Conservation (phyloP, 192 early-diverging fungal genomes). For the Backusella australiensis region DNA sequence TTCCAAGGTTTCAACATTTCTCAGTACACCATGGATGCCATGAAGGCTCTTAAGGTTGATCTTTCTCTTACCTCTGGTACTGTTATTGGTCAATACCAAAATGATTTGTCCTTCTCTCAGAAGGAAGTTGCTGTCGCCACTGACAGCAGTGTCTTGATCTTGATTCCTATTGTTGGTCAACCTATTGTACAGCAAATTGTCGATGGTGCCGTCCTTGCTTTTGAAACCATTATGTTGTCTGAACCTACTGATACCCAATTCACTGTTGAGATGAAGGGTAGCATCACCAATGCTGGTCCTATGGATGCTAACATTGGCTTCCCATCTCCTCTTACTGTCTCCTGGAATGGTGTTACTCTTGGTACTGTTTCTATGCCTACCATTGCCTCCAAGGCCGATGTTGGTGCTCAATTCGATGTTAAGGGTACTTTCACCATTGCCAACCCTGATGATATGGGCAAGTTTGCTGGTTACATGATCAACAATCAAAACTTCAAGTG, state of each 20-base stretch:
- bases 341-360: constrained; percentile 37
- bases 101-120: constrained; percentile 42
- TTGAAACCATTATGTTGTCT: constrained; percentile 37
- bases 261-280: constrained; percentile 46
- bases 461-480: constrained; percentile 52
- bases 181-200: constrained; percentile 58
- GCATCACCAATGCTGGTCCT: constrained; percentile 48
- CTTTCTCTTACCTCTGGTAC: constrained; percentile 44
- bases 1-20: constrained; percentile 49
- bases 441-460: constrained; percentile 42
- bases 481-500: constrained; percentile 47
- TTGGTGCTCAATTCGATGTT: constrained; percentile 46
- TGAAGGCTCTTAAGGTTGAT: constrained; percentile 49
- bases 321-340: constrained; percentile 38
- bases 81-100: constrained; percentile 51
- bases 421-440: constrained; percentile 42
- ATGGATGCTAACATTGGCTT: constrained; percentile 46
- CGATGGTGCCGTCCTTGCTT: constrained; percentile 33
- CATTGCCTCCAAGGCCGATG: constrained; percentile 41
- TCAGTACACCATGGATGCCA: constrained; percentile 43
- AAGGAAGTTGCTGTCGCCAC: constrained; percentile 40
- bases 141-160: constrained; percentile 45
- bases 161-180: constrained; percentile 52
- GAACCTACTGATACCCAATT: constrained; percentile 39
- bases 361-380: constrained; percentile 47